A percentile compares a stretch with the other conserved stretches of the same genome.
These are phyloP conservation scores for Fusarium miscanthi DNA, from an alignment of 2,329 filamentous ascomycete genomes.

Conservation along the genomic window DNA sequence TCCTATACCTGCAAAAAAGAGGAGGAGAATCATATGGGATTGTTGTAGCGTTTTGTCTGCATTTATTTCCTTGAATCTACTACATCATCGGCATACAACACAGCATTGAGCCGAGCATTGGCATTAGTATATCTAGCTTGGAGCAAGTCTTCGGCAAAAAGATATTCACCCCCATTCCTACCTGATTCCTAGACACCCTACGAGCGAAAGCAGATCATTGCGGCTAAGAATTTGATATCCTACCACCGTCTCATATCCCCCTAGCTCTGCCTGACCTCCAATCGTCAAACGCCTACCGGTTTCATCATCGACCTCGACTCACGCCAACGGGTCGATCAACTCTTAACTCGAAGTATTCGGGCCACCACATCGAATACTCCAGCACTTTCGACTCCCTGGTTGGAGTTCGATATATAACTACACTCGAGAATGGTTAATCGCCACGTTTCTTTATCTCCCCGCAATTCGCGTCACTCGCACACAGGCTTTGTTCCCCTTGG, in stretches of 20 bases:
- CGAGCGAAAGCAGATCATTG: conserved; percentile 17
- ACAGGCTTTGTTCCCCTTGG: conserved; percentile 60
- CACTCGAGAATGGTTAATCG: conserved; percentile 43
- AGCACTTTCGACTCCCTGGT: conserved; percentile 35
- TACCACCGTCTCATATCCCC: conserved; percentile 30
- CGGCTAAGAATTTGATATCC: conserved; percentile 45
- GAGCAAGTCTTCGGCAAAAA: conserved; percentile 41
- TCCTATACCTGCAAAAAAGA: conserved; percentile 15
- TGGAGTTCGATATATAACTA: conserved; percentile 34
- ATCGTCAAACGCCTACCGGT: conserved; percentile 34
- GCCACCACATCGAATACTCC: conserved; percentile 16
- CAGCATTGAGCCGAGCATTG: conserved; percentile 34
- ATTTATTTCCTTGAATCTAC: conserved; percentile 37
- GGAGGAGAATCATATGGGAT: conserved; percentile 17
- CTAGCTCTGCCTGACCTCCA: conserved; percentile 20
- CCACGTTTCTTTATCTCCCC: conserved; percentile 50
- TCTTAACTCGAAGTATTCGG: conserved; percentile 23
- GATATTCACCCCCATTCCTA: conserved; percentile 21
- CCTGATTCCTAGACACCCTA: conserved; percentile 10
- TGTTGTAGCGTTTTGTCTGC: conserved; percentile 29
- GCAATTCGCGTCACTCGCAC: conserved; percentile 51
- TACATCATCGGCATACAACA: conserved; percentile 29
- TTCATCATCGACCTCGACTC: conserved; percentile 29
- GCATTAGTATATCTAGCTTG: conserved; percentile 31
- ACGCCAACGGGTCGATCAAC: conserved; percentile 23